Base-by-base conservation (phyloP, 2,329 filamentous ascomycete genomes). In the Aspergillus spinulosporus region DNA sequence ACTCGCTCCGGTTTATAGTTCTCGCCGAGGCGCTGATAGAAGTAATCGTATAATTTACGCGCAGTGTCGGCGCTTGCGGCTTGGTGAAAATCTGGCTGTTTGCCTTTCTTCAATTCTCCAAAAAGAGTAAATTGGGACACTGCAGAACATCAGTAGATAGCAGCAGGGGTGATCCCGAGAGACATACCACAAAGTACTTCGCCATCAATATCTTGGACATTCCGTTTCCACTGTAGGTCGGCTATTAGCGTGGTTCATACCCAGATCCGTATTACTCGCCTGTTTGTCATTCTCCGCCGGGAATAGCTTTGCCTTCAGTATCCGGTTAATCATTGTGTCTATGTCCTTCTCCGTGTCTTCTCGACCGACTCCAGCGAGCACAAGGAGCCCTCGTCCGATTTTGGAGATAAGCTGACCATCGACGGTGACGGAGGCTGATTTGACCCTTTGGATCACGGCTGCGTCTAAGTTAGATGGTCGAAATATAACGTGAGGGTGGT, bases 121-220 rank as follows among this genome's bases (percentile, higher is more conserved):
- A 96, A 82, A 7, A 99, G 83, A 2, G 94, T 99, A 71, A 99
- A 99, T 76, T 99, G 94, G 11, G 94, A 97, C 45, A 99, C 93
- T 95, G 69, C 12, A 32, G n/a, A 42, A 36, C 21, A 61, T 48
- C 15, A 48, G 51, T 37, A 28, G 15, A 29, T 52, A 9, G 15
- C 49, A 54, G 21, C 51, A 52, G 7, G n/a, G 8, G 21, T 6
- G 6, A 34, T 7, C n/a, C 1, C 29, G 9, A 26, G 21, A 11
- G 21, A 68, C 82, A 60, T 81, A 96, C 92, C 92, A 73, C 93
- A 97, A n/a, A 99, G 84, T 28, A 99, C 83, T 72, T 97, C 94
- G 49, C 94, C 94, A 44, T 84, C 80, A 58, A 97, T 92, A 60
- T 99, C 94, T 65, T 88, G 82, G 6, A 99, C 92, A 64, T 82